Evolutionary conservation across 108 stramenopile genomes (phyloP), one percentile per base, ranked within the genome.

Genomic region (Skeletonema tropicum): DNA sequence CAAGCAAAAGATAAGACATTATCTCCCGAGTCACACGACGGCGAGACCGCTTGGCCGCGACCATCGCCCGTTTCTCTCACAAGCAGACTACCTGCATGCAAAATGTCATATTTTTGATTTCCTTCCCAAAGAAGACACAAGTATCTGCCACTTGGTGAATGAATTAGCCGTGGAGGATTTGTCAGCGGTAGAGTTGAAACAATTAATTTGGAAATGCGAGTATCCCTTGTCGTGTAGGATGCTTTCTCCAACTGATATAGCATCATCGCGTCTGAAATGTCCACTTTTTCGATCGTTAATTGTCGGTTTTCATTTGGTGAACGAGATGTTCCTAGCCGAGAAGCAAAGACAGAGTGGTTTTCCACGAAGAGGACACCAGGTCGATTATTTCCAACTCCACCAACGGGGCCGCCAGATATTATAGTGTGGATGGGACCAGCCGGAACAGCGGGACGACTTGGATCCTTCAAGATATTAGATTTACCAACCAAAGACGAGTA

Each of bases 1-100:
- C 94, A 94, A 10, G 91, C 91, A 82, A 94, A 91, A 9, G 88
- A 87, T 6, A 83, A 58, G 17, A 92, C 83, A 36, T 79, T 85
- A 48, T 57, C 83, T 30, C 91, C 94, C 15, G 71, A 78, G 29
- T 90, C 90, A 2, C 92, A 89, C 3, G 87, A 76, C 3, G 94
- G 89, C 17, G 83, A 72, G 33, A 71, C 57, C 64, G 73, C 55
- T 61, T 77, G 77, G 31, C 62, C 55, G 46, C 33, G 38, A 23
- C 30, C 45, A 66, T 32, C 64, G 17, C n/a, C 46, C 15, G 62
- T 29, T 41, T 81, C 73, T 63, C 73, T 68, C 17, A 62, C 72
- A n/a, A 83, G 60, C 13, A 92, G 72, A 58, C 83, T 83, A 3
- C 80, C 68, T 12, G 90, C 72, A 60, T 89, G 90, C 52, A 94